Evolutionary conservation across 2,329 filamentous ascomycete species (phyloP).

Genomic region (Monosporascus sp.): DNA sequence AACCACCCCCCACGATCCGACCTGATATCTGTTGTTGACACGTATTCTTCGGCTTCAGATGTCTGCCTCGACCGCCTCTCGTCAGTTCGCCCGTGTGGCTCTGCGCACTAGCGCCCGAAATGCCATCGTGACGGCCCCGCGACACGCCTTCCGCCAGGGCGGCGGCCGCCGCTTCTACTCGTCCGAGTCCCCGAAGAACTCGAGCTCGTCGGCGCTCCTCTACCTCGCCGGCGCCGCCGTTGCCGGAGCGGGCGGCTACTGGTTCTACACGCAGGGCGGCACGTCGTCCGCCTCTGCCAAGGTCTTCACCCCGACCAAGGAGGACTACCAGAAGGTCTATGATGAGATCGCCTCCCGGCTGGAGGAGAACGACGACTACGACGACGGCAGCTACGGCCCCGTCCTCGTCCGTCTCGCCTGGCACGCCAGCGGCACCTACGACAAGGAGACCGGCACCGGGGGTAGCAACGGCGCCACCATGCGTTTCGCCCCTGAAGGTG

Average conservation of each 20-base stretch:
- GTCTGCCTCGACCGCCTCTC: constrained; percentile 40
- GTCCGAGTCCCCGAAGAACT: constrained; percentile 55
- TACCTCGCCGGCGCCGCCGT: constrained; percentile 56
- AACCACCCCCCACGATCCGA: background rate
- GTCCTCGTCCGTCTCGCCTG: constrained; percentile 87
- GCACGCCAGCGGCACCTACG: constrained; percentile 91
- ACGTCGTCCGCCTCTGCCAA: constrained; percentile 39
- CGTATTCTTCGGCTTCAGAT: constrained; percentile 26
- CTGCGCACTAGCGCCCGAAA: constrained; percentile 55
- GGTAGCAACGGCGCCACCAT: constrained; percentile 96
- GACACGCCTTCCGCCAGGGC: constrained; percentile 67
- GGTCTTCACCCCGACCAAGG: constrained; percentile 67
- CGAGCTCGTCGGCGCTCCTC: constrained; percentile 42
- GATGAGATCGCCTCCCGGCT: constrained; percentile 74
- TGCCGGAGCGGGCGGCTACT: constrained; percentile 60
- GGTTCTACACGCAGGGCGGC: constrained; percentile 55
- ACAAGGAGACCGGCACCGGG: constrained; percentile 80
- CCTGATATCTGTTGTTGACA: too few species aligned
- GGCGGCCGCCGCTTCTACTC: constrained; percentile 76
- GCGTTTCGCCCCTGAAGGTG: constrained; percentile 84
- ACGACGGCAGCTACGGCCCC: constrained; percentile 93
- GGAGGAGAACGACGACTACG: constrained; percentile 89
- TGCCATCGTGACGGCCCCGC: constrained; percentile 53
- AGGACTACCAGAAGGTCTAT: constrained; percentile 95
- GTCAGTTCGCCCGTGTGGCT: constrained; percentile 52